Evolutionary conservation across 2,329 filamentous ascomycete genomes (phyloP).

Genomic region (Scopulariopsis brevicaulis): DNA sequence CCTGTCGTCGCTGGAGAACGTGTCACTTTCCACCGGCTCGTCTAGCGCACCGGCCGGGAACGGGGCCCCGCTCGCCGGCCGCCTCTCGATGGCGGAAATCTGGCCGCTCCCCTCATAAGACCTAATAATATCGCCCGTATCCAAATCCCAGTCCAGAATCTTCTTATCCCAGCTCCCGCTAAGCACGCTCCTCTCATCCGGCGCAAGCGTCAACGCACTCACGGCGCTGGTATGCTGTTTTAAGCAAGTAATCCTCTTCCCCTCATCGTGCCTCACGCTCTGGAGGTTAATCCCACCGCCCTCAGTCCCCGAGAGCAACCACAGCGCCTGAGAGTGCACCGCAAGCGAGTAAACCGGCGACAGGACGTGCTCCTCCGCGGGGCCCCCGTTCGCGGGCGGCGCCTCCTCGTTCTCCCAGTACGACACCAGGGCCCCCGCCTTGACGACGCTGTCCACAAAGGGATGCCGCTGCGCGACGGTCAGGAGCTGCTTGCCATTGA

Average conservation of each 20-base stretch:
- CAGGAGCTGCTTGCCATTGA: slow-evolving; percentile 85
- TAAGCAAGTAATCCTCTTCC: slow-evolving; percentile 73
- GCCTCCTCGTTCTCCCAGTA: slow-evolving; percentile 98
- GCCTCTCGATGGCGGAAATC: slow-evolving; percentile 77
- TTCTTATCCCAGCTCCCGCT: slow-evolving; percentile 85
- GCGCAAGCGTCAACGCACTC: slow-evolving; percentile 74
- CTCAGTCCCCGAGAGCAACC: slow-evolving; percentile 83
- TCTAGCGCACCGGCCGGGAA: slow-evolving; percentile 65
- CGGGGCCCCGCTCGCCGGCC: slow-evolving; percentile 64
- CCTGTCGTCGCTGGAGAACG: slow-evolving; percentile 62
- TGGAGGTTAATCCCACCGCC: slow-evolving; percentile 89
- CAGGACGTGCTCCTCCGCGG: slow-evolving; percentile 50
- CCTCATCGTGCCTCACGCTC: slow-evolving; percentile 87
- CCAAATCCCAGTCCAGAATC: slow-evolving; percentile 77
- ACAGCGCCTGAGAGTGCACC: slow-evolving; percentile 78
- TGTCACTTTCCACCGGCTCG: slow-evolving; percentile 37
- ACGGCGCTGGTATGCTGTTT: slow-evolving; percentile 84
- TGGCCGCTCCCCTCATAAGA: slow-evolving; percentile 71
- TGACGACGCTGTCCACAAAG: slow-evolving; percentile 94
- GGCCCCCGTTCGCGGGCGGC: slow-evolving; percentile 20
- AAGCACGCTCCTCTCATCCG: slow-evolving; percentile 68
- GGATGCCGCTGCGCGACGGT: slow-evolving; percentile 94
- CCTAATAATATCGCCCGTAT: slow-evolving; percentile 67
- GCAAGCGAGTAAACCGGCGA: slow-evolving; percentile 93
- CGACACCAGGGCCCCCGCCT: slow-evolving; percentile 85